Evolutionary conservation across 371 early-diverging fungal species (phyloP).

Genomic region (Syncephalastrum racemosum): DNA sequence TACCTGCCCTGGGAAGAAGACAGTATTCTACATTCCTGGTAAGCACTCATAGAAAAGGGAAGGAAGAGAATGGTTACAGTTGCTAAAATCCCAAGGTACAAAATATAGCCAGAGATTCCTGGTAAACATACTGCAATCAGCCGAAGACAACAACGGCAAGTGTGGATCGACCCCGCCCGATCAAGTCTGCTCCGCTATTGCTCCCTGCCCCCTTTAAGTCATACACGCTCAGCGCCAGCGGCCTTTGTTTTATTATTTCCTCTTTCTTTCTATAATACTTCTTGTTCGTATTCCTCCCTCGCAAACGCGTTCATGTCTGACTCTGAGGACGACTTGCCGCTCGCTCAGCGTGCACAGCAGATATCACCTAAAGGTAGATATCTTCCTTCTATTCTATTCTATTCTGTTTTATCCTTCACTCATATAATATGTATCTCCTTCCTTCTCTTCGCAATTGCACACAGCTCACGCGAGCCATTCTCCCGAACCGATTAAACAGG

Average conservation of each 20-base stretch:
- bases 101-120: too few relatives aligned
- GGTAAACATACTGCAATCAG: too few relatives aligned
- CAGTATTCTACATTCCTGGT: too few relatives aligned
- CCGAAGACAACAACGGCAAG: too few relatives aligned
- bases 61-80: too few relatives aligned
- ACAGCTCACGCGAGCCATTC: not conserved
- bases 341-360: slow-evolving; percentile 9
- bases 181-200: too few relatives aligned
- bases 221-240: not conserved
- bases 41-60: too few relatives aligned
- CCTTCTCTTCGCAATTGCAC: not conserved
- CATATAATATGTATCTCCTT: not conserved
- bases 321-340: slow-evolving; percentile 26
- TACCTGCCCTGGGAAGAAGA: too few relatives aligned
- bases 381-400: not conserved
- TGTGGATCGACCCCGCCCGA: too few relatives aligned
- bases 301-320: slow-evolving; percentile 18
- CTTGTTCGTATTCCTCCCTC: slow-evolving; percentile 4
- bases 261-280: slow-evolving; percentile 2
- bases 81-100: too few relatives aligned
- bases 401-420: not conserved
- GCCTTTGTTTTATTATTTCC: slow-evolving; percentile 3
- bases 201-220: not conserved
- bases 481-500: slow-evolving; percentile 11
- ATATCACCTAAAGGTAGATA: slow-evolving; percentile 1